Evolutionary conservation across 805 yeast genomes (phyloP).

Genomic region (Candida maris): DNA sequence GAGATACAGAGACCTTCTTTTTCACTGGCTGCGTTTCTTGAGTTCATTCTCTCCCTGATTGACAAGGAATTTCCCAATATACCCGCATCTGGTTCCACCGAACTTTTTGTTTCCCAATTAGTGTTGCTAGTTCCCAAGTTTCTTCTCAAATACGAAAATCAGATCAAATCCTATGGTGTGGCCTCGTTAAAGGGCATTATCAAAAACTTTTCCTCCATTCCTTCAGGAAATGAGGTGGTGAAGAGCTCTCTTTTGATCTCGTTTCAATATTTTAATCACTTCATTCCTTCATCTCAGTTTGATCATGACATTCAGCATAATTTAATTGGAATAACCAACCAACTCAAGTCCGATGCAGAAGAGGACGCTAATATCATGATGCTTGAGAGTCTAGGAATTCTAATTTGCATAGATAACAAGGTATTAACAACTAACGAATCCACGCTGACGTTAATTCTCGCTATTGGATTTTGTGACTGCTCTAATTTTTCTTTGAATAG

Average conservation of each 20-base stretch:
- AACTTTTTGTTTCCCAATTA: conserved; percentile 45
- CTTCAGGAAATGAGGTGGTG: conserved; percentile 19
- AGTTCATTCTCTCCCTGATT: conserved; percentile 14
- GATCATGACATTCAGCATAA: conserved; percentile 23
- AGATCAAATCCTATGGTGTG: conserved; percentile 23
- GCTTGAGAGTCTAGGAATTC: conserved; percentile 62
- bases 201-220: conserved; percentile 20
- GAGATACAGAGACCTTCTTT: conserved; percentile 18
- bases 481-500: conserved; percentile 66
- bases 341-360: conserved; percentile 57
- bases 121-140: conserved; percentile 54
- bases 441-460: conserved; percentile 53
- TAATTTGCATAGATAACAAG: conserved; percentile 46
- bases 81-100: conserved; percentile 17
- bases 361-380: conserved; percentile 78
- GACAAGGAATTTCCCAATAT: conserved; percentile 10
- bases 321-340: conserved; percentile 35
- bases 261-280: conserved; percentile 41
- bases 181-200: conserved; percentile 23
- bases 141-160: conserved; percentile 47
- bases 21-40: conserved; percentile 23
- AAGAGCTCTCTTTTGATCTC: conserved; percentile 44
- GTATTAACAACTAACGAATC: conserved; percentile 30
- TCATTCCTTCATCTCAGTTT: conserved; percentile 22
- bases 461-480: conserved; percentile 67